These are phyloP conservation scores for Closterium sp. DNA, from an alignment of 139 green algal species.

Conservation along the genomic window DNA sequence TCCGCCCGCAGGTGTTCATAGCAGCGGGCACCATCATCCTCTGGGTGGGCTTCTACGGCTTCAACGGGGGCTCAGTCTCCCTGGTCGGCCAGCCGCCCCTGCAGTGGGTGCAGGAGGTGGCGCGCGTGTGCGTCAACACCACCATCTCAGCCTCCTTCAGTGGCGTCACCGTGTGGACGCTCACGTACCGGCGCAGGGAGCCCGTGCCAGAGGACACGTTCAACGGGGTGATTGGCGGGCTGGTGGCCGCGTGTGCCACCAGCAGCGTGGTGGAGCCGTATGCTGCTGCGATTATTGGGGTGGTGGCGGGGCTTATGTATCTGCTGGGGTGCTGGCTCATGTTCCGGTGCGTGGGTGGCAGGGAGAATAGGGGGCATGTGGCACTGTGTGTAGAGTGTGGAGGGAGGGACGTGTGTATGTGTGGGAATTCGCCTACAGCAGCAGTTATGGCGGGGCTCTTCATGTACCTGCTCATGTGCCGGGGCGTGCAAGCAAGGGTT, in stretches of 20 bases:
- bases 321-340: slow-evolving; percentile 5
- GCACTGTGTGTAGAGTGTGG: too few relatives aligned
- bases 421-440: too few relatives aligned
- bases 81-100: slow-evolving; percentile 10
- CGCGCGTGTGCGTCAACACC: slow-evolving; percentile 56
- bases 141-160: slow-evolving; percentile 62
- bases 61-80: slow-evolving; percentile 66
- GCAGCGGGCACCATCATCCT: slow-evolving; percentile 71
- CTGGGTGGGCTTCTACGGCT: slow-evolving; percentile 80
- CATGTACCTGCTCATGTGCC: too few relatives aligned
- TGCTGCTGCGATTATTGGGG: slow-evolving; percentile 77
- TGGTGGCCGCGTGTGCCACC: slow-evolving; percentile 70
- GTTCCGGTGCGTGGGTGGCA: not conserved
- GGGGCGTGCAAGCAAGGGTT: too few relatives aligned
- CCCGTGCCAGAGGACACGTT: slow-evolving; percentile 44
- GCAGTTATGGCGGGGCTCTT: too few relatives aligned
- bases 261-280: slow-evolving; percentile 69
- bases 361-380: too few relatives aligned
- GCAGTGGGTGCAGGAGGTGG: slow-evolving; percentile 19
- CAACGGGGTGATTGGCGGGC: slow-evolving; percentile 67
- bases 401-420: too few relatives aligned
- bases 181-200: slow-evolving; percentile 24
- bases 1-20: slow-evolving; percentile 25
- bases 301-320: slow-evolving; percentile 38
- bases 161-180: slow-evolving; percentile 53